A percentile compares a stretch with the other conserved stretches of the same genome.
Evolutionary conservation across 352 stramenopile genomes (phyloP).

Genomic region (Aphanomyces cochlioides): DNA sequence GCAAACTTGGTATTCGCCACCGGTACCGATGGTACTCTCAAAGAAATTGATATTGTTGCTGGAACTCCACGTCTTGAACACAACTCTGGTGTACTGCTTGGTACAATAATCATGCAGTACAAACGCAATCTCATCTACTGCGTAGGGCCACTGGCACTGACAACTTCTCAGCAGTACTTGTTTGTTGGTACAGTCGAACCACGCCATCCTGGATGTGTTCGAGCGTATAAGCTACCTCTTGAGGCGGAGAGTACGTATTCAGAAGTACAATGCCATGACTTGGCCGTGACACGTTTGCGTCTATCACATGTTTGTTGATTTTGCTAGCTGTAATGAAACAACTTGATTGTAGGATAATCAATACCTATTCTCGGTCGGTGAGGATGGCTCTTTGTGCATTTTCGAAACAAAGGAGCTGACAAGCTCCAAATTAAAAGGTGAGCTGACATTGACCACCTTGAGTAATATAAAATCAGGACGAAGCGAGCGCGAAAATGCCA

Average conservation of each 20-base stretch:
- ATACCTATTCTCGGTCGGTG: constrained; percentile 89
- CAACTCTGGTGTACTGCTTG: constrained; percentile 44
- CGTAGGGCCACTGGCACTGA: constrained; percentile 76
- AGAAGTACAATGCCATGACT: constrained; percentile 79
- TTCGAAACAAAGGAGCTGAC: constrained; percentile 76
- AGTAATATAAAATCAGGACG: background rate
- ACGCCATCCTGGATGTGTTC: constrained; percentile 57
- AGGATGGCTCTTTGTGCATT: constrained; percentile 89
- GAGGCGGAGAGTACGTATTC: constrained; percentile 55
- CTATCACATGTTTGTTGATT: constrained; percentile 40
- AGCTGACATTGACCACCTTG: constrained; percentile 15
- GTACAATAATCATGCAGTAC: background rate
- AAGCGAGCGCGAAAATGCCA: constrained; percentile 45
- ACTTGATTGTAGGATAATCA: constrained; percentile 71
- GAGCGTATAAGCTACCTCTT: constrained; percentile 65
- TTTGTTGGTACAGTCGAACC: constrained; percentile 84
- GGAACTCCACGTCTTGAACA: constrained; percentile 57
- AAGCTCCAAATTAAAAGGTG: constrained; percentile 35
- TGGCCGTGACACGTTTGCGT: constrained; percentile 64
- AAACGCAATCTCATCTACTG: constrained; percentile 3
- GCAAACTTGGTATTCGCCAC: constrained; percentile 82
- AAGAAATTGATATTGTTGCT: constrained; percentile 81
- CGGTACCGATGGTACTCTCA: constrained; percentile 86
- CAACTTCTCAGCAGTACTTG: constrained; percentile 84
- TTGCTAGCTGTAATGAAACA: background rate